These are phyloP conservation scores for Olyra latifolia DNA, from an alignment of 176 grass and related monocot genomes.

Conservation along the genomic window DNA sequence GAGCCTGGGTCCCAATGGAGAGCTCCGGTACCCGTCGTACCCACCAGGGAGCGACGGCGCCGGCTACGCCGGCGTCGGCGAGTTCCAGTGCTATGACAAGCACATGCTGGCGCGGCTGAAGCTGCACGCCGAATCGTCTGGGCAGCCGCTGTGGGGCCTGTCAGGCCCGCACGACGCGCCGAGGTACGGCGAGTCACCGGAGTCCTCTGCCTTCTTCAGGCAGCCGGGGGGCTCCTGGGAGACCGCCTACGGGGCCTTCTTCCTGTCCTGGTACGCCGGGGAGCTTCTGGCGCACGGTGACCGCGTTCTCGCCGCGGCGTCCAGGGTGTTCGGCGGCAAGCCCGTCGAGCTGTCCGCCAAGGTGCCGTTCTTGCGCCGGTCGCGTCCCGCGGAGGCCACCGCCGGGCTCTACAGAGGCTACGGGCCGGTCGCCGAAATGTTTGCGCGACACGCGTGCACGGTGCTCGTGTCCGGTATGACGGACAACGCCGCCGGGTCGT, in stretches of 20 bases:
- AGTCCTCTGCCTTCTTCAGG: constrained; percentile 43
- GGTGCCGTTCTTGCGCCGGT: constrained; percentile 44
- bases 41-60: not conserved
- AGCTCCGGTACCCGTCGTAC: constrained; percentile 58
- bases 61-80: constrained; percentile 44
- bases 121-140: constrained; percentile 34
- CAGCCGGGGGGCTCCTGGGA: constrained; percentile 52
- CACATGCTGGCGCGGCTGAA: constrained; percentile 59
- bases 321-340: constrained; percentile 37
- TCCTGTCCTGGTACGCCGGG: constrained; percentile 62
- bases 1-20: constrained; percentile 58
- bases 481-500: constrained; percentile 4
- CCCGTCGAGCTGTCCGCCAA: constrained; percentile 51
- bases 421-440: constrained; percentile 37
- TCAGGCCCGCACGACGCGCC: constrained; percentile 53
- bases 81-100: constrained; percentile 69
- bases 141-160: constrained; percentile 57
- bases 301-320: constrained; percentile 42
- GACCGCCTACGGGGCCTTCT: constrained; percentile 54
- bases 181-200: constrained; percentile 34
- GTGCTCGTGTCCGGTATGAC: constrained; percentile 49
- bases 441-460: constrained; percentile 39
- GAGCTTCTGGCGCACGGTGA: constrained; percentile 52
- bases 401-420: constrained; percentile 53
- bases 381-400: constrained; percentile 39